Evolutionary conservation across 495 filamentous ascomycete species (phyloP).

Genomic region (Mytilinidion resinicola): DNA sequence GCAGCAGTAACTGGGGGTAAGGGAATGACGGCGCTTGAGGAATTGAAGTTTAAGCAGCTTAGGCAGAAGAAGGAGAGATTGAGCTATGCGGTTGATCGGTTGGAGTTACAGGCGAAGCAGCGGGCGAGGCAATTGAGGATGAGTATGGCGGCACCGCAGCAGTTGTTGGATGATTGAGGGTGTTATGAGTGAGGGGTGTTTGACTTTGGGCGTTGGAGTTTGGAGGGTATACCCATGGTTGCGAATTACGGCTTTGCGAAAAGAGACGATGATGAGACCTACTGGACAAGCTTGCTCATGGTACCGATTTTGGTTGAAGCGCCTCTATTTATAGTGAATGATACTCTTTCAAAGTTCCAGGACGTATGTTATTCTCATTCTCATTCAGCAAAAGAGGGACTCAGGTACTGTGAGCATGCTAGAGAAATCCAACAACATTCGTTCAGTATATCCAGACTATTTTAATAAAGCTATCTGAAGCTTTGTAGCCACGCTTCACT

Average conservation of each 20-base stretch:
- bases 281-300: too few species aligned
- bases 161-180: constrained; percentile 17
- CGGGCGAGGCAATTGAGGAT: constrained; percentile 70
- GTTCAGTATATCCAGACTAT: too few species aligned
- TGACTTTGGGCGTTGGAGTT: background rate
- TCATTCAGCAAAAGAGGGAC: too few species aligned
- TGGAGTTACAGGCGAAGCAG: constrained; percentile 58
- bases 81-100: constrained; percentile 66
- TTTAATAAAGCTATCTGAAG: too few species aligned
- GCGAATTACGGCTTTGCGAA: background rate
- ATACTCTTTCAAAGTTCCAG: too few species aligned
- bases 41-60: constrained; percentile 55
- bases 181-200: background rate
- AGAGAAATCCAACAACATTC: too few species aligned
- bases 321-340: too few species aligned
- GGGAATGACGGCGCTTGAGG: constrained; percentile 38
- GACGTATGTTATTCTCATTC: too few species aligned
- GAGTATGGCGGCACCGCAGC: constrained; percentile 57
- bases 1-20: constrained; percentile 8
- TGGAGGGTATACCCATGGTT: background rate
- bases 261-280: background rate
- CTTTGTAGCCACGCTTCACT: too few species aligned
- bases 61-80: constrained; percentile 71
- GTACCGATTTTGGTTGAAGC: background rate
- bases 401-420: too few species aligned